A percentile compares a stretch with the other conserved stretches of the same genome.
Evolutionary conservation across 129 eudicot species (phyloP).

Genomic region (Heracleum sosnowskyi): DNA sequence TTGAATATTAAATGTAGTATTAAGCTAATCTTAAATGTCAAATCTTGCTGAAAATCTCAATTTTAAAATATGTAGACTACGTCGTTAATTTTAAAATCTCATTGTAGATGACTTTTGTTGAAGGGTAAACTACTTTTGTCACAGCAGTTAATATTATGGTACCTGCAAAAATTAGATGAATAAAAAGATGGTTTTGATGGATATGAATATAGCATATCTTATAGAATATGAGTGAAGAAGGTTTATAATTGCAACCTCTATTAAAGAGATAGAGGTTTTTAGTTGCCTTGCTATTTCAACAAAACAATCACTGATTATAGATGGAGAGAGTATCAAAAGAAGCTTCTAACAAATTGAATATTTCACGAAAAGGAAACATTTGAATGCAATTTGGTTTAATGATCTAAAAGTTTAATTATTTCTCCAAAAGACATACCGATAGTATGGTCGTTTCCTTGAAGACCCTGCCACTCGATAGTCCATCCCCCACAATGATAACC

Average conservation of each 20-base stretch:
- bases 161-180: too few relatives aligned
- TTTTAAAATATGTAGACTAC: too few relatives aligned
- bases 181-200: too few relatives aligned
- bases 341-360: neutral
- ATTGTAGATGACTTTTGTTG: slow-evolving; percentile 27
- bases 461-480: slow-evolving; percentile 46
- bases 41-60: too few relatives aligned
- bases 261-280: too few relatives aligned
- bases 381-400: too few relatives aligned
- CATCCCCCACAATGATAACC: slow-evolving; percentile 53
- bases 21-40: too few relatives aligned
- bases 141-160: slow-evolving; percentile 35
- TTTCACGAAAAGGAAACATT: too few relatives aligned
- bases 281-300: neutral
- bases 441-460: slow-evolving; percentile 25
- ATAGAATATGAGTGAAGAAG: too few relatives aligned
- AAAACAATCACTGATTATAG: neutral
- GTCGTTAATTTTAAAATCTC: too few relatives aligned
- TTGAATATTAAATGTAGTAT: too few relatives aligned
- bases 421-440: neutral
- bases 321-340: neutral
- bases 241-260: too few relatives aligned
- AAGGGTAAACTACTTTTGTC: slow-evolving; percentile 17
- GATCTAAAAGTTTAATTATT: neutral
- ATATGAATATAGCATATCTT: neutral